phyloP scores from a whole-genome alignment of 2,329 filamentous ascomycete species.

The Epichloe brachyelytri region DNA sequence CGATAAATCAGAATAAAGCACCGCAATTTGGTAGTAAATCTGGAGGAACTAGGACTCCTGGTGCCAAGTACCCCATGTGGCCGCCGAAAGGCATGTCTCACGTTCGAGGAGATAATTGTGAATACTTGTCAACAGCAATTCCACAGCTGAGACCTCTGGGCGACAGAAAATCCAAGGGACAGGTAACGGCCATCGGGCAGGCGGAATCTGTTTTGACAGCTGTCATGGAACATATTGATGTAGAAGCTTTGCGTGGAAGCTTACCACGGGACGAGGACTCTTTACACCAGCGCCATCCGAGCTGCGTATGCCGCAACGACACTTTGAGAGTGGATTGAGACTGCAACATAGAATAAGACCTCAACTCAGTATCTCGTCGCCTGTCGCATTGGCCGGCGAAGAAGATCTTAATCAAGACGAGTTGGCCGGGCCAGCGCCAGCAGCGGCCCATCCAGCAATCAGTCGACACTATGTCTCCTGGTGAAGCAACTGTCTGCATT shows the following conservation, averaged over 20 bases:
- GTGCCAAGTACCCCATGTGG: slow-evolving; percentile 56
- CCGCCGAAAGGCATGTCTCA: slow-evolving; percentile 53
- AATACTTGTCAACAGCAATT: not conserved
- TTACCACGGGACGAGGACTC: slow-evolving; percentile 22
- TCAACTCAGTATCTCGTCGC: slow-evolving; percentile 27
- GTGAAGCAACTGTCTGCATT: slow-evolving; percentile 58
- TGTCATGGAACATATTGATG: slow-evolving; percentile 14
- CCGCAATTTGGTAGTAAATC: slow-evolving; percentile 33
- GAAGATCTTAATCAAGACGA: slow-evolving; percentile 24
- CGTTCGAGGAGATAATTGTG: slow-evolving; percentile 35
- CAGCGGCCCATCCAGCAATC: slow-evolving; percentile 43
- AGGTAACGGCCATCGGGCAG: slow-evolving; percentile 25
- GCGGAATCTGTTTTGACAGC: slow-evolving; percentile 30
- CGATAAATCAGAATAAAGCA: slow-evolving; percentile 15
- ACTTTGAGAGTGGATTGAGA: slow-evolving; percentile 44
- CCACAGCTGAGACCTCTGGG: not conserved
- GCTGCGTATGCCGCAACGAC: slow-evolving; percentile 40
- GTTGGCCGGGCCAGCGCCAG: slow-evolving; percentile 10
- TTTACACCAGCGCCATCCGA: slow-evolving; percentile 31
- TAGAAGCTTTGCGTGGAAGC: slow-evolving; percentile 15
- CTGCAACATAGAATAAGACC: slow-evolving; percentile 35
- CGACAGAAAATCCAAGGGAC: slow-evolving; percentile 37
- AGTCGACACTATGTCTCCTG: slow-evolving; percentile 47
- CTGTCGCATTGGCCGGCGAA: slow-evolving; percentile 3
- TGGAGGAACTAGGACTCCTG: slow-evolving; percentile 46